Evolutionary conservation across 495 filamentous ascomycete species (phyloP).

Genomic region (Penicillium herquei): DNA sequence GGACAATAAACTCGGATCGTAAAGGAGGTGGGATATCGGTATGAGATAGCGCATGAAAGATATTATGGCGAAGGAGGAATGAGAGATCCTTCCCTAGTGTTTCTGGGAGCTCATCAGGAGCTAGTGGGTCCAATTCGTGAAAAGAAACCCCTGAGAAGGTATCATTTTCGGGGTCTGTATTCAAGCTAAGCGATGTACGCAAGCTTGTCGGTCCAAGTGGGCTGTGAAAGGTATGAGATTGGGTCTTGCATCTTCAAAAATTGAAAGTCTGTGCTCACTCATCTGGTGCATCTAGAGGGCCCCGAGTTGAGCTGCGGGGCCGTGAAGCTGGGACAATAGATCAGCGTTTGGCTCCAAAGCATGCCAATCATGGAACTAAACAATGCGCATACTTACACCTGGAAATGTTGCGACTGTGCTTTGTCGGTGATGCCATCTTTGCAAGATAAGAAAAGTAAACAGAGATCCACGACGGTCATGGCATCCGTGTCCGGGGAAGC

Average conservation of each 20-base stretch:
- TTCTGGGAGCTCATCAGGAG: constrained; percentile 35
- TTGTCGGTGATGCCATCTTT: constrained; percentile 27
- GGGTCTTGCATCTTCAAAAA: not conserved
- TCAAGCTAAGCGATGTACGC: constrained; percentile 13
- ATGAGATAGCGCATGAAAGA: constrained; percentile 76
- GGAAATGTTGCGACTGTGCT: constrained; percentile 38
- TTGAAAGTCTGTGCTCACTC: constrained; percentile 35
- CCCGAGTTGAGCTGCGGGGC: constrained; percentile 52
- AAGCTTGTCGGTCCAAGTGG: constrained; percentile 18
- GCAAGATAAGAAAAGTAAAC: not conserved
- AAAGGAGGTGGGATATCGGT: constrained; percentile 65
- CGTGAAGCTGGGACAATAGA: constrained; percentile 36
- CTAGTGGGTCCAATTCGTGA: constrained; percentile 31
- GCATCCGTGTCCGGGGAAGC: constrained; percentile 1
- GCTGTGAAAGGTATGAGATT: constrained; percentile 25
- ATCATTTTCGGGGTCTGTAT: constrained; percentile 11
- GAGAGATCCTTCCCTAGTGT: constrained; percentile 66
- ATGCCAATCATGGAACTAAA: not conserved
- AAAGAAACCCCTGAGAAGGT: constrained; percentile 30
- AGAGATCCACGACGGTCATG: not conserved
- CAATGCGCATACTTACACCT: constrained; percentile 30
- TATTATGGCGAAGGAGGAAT: constrained; percentile 72
- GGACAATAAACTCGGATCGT: constrained; percentile 42
- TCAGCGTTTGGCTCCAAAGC: constrained; percentile 16
- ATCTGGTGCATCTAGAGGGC: constrained; percentile 48